Evolutionary conservation across 805 yeast genomes (phyloP).

Genomic region (Novakomyces olei): DNA sequence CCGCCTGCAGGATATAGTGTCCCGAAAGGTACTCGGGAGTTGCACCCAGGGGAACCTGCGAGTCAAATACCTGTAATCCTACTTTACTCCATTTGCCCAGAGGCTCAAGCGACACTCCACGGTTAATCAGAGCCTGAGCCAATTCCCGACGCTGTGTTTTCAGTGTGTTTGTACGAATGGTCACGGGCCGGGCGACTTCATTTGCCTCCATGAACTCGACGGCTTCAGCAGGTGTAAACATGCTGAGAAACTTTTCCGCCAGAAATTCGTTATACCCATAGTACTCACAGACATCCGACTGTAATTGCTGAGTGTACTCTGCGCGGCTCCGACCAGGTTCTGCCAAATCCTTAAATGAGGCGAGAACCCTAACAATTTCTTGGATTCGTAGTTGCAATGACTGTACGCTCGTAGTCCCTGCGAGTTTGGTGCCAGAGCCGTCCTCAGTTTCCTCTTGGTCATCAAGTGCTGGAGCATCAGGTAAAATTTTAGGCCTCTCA

Average conservation of each 20-base stretch:
- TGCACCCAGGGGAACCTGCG: slow-evolving; percentile 99
- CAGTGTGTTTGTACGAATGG: slow-evolving; percentile 92
- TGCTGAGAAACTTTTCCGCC: slow-evolving; percentile 80
- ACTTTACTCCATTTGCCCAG: slow-evolving; percentile 97
- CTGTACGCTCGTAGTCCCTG: slow-evolving; percentile 61
- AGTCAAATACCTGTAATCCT: slow-evolving; percentile 89
- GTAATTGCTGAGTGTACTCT: slow-evolving; percentile 55
- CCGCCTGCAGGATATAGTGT: slow-evolving; percentile 93
- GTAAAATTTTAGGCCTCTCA: slow-evolving; percentile 2
- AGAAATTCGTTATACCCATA: slow-evolving; percentile 81
- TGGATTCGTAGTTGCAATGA: slow-evolving; percentile 88
- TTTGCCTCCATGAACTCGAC: slow-evolving; percentile 97
- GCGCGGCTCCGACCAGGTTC: slow-evolving; percentile 75
- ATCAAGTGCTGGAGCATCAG: too few relatives aligned
- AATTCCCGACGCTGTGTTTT: slow-evolving; percentile 87
- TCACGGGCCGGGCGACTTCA: slow-evolving; percentile 88
- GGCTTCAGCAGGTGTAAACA: slow-evolving; percentile 89
- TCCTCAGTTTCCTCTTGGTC: slow-evolving; percentile 36
- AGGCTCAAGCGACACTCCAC: slow-evolving; percentile 94
- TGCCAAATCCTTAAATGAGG: slow-evolving; percentile 59
- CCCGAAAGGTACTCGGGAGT: slow-evolving; percentile 98
- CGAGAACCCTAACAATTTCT: slow-evolving; percentile 82
- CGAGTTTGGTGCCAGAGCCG: slow-evolving; percentile 20
- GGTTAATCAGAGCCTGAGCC: slow-evolving; percentile 81
- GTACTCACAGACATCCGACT: slow-evolving; percentile 73